Evolutionary conservation across 192 early-diverging fungal species (phyloP).

Genomic region (Umbelopsis vinacea): DNA sequence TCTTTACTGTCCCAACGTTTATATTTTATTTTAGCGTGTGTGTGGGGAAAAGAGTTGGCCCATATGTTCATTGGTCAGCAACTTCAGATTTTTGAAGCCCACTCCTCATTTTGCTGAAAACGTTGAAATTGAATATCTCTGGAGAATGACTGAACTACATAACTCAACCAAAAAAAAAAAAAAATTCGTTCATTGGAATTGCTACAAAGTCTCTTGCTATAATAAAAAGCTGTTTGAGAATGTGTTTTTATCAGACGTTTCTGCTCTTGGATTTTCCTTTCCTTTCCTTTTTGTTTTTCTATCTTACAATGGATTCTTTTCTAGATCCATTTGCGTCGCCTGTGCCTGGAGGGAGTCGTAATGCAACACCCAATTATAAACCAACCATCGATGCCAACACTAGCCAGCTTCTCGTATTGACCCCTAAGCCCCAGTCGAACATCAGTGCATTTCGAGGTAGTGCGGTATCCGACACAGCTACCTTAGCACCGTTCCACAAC

Average conservation of each 20-base stretch:
- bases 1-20: too few species aligned
- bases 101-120: background rate
- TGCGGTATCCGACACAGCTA: background rate
- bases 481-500: background rate
- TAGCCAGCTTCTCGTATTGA: background rate
- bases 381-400: background rate
- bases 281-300: background rate
- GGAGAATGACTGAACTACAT: background rate
- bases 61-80: slow-evolving; percentile 10
- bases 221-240: too few species aligned
- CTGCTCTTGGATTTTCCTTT: background rate
- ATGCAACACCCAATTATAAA: background rate
- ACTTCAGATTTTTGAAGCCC: background rate
- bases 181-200: too few species aligned
- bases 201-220: too few species aligned
- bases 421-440: slow-evolving; percentile 6
- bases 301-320: background rate
- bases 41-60: background rate
- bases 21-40: background rate
- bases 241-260: background rate
- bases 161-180: background rate
- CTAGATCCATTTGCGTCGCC: slow-evolving; percentile 13
- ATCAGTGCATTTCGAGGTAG: background rate
- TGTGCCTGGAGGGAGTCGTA: background rate
- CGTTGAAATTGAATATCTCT: slow-evolving; percentile 20